phyloP scores from a whole-genome alignment of 257 asterid genomes.

The Ehretia macrophylla region DNA sequence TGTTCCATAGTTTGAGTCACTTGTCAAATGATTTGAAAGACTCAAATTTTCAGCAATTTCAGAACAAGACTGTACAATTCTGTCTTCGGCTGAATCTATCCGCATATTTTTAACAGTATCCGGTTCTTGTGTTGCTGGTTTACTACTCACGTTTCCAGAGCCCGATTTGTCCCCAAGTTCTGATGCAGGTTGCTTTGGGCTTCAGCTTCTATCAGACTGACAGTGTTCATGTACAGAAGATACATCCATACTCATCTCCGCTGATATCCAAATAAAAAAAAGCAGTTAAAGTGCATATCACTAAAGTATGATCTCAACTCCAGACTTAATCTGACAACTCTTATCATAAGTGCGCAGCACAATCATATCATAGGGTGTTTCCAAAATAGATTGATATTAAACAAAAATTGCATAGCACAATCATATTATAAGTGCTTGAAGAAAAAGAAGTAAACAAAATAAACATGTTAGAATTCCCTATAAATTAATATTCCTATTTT shows the following conservation, averaged over 20 bases:
- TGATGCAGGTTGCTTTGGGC: conserved; percentile 17
- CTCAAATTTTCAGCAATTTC: conserved; percentile 23
- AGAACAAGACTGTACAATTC: conserved; percentile 17
- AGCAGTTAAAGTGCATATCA: not conserved
- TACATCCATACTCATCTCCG: conserved; percentile 22
- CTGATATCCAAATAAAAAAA: conserved; percentile 1
- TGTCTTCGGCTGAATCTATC: conserved; percentile 24
- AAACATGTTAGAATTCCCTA: too few species aligned
- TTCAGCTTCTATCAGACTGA: conserved; percentile 10
- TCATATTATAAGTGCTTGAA: too few species aligned
- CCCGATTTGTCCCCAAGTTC: conserved; percentile 12
- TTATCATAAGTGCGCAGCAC: too few species aligned
- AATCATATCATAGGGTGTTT: too few species aligned
- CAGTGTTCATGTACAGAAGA: conserved; percentile 10
- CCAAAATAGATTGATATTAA: too few species aligned
- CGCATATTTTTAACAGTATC: conserved; percentile 2
- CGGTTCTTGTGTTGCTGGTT: conserved; percentile 15
- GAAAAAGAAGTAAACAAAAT: too few species aligned
- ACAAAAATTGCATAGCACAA: too few species aligned
- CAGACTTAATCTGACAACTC: too few species aligned
- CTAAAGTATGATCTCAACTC: not conserved
- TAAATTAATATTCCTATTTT: too few species aligned
- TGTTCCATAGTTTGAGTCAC: conserved; percentile 17
- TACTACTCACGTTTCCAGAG: conserved; percentile 9
- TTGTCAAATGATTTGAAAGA: conserved; percentile 14